These are phyloP conservation scores for Seiridium unicorne DNA, from an alignment of 2,329 filamentous ascomycete species.

Conservation along the genomic window DNA sequence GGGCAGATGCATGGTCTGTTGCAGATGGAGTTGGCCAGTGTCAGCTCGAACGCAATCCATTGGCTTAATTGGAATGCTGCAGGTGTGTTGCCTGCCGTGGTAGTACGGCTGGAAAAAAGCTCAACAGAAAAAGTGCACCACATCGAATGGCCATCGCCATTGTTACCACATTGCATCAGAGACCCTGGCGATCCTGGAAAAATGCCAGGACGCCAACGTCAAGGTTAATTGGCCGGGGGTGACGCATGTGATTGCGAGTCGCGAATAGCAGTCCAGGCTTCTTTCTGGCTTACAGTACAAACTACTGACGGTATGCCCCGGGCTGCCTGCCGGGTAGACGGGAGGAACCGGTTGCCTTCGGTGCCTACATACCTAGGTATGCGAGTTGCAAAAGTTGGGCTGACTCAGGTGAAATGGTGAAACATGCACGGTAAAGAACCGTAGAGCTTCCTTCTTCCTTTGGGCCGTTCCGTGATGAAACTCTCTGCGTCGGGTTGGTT, in stretches of 20 bases:
- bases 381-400: too few relatives aligned
- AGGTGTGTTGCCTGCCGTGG: neutral
- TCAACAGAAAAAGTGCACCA: neutral
- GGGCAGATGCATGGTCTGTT: slow-evolving; percentile 10
- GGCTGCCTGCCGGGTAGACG: too few relatives aligned
- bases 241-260: slow-evolving; percentile 1
- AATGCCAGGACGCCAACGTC: neutral
- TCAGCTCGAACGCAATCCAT: slow-evolving; percentile 1
- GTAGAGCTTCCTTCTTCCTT: too few relatives aligned
- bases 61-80: slow-evolving; percentile 18
- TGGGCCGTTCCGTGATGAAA: too few relatives aligned
- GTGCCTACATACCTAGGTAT: too few relatives aligned
- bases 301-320: too few relatives aligned
- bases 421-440: too few relatives aligned
- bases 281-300: too few relatives aligned
- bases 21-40: slow-evolving; percentile 5
- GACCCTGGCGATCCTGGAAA: neutral
- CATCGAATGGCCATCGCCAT: neutral
- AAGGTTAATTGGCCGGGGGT: neutral
- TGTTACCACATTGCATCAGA: neutral
- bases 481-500: too few relatives aligned
- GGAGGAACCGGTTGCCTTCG: too few relatives aligned
- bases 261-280: neutral
- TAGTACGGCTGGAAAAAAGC: neutral
- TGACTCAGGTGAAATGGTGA: too few relatives aligned